Evolutionary conservation across 2,329 filamentous ascomycete species (phyloP).

Genomic region (Cercospora sp.): DNA sequence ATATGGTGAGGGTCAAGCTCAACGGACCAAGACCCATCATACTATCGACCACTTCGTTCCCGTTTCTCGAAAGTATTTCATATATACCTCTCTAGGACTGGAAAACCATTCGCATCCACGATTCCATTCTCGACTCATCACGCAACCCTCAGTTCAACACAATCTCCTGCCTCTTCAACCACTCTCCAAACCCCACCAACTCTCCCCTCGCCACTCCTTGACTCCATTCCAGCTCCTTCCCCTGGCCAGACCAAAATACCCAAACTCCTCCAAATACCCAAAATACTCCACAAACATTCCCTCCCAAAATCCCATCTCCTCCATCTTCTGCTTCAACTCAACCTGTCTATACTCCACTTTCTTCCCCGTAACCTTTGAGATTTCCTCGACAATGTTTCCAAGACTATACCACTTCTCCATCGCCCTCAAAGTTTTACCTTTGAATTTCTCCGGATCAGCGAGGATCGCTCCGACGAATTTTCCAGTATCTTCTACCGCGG

Average conservation of each 20-base stretch:
- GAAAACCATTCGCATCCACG: no score
- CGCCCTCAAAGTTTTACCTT: constrained; percentile 25
- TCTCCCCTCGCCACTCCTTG: constrained; percentile 35
- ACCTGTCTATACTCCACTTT: constrained; percentile 24
- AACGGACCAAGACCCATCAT: no score
- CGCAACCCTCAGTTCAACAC: neutral
- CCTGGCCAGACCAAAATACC: constrained; percentile 42
- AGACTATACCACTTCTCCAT: constrained; percentile 22
- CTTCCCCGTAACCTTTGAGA: constrained; percentile 24
- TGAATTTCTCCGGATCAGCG: constrained; percentile 22
- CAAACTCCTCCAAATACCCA: constrained; percentile 38
- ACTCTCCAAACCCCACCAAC: constrained; percentile 44
- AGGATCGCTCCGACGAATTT: constrained; percentile 31
- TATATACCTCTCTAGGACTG: no score
- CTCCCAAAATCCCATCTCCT: constrained; percentile 7
- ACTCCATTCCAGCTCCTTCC: constrained; percentile 39
- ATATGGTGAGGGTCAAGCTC: no score
- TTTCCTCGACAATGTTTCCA: constrained; percentile 21
- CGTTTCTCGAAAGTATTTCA: no score
- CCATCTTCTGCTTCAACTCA: neutral
- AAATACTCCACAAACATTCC: constrained; percentile 18
- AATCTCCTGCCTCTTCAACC: constrained; percentile 26
- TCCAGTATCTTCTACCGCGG: constrained; percentile 24
- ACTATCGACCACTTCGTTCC: no score
- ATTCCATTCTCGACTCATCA: no score